Evolutionary conservation across 345 rosid species (phyloP), one percentile per base, ranked within the genome.

Genomic region (Erysimum cheiranthoides): DNA sequence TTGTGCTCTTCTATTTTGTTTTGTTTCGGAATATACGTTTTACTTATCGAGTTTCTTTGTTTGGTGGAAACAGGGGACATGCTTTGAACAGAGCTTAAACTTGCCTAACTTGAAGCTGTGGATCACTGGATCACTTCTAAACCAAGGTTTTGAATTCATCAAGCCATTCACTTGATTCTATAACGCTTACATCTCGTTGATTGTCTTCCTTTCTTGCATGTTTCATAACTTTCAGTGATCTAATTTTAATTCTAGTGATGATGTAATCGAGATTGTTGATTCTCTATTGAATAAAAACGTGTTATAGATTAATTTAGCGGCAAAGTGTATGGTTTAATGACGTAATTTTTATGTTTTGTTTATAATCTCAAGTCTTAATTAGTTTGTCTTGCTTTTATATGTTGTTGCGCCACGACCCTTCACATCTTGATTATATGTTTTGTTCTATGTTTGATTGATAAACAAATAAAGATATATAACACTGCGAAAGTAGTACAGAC

Each of bases 71-170:
- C 87, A 89, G 96, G 83, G 82, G 42, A 85, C 77, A 75, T 81
- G 84, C 11, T 72, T 71, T 14, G 89, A 81, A 67, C 86, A 64
- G 77, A 68, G 73, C 60, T 76, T 83, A 82, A 77, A 88, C 80
- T 76, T 89, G 79, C 83, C 89, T 46, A 89, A 81, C 80, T 51
- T 91, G 80, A 88, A 84, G 88, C 84, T 85, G 9, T 84, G 93
- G 95, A 85, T 93, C 3, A 77, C 90, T 11, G 89, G 84, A 53
- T 88, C 95, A 52, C 85, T 93, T 67, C 66, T 91, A 40, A 89
- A 88, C 84, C 93, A 90, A 81, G 97, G 96, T 70, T 90, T 89
- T 61, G 89, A 93, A 74, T 81, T 79, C 60, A 13, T 78, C 71
- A 78, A 66, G 42, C 78, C 78, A 25, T 60, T 61, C 38, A 66